These are phyloP conservation scores for Ogataea hybrid DNA, from an alignment of 1,139 yeast genomes.

Conservation along the genomic window DNA sequence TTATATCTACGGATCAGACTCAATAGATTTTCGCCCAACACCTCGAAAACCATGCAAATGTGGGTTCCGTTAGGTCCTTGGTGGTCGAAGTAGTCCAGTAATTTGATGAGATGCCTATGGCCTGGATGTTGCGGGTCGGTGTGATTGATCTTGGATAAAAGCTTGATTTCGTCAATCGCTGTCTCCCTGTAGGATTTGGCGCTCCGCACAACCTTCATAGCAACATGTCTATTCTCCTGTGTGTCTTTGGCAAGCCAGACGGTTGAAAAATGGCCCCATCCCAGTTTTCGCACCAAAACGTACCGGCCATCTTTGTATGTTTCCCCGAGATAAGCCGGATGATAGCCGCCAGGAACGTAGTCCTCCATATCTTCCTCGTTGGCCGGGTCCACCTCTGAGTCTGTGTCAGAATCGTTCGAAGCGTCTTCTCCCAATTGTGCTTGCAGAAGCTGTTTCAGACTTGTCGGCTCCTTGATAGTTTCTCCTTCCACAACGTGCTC, in stretches of 20 bases:
- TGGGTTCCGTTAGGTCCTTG: constrained; percentile 80
- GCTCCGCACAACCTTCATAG: constrained; percentile 80
- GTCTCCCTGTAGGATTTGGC: constrained; percentile 63
- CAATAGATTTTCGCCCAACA: constrained; percentile 76
- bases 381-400: constrained; percentile 23
- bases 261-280: constrained; percentile 92
- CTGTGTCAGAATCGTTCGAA: constrained; percentile 21
- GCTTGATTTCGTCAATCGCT: constrained; percentile 78
- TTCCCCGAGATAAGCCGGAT: constrained; percentile 80
- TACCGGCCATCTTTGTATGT: constrained; percentile 59
- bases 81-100: constrained; percentile 75
- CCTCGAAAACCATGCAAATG: constrained; percentile 88
- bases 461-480: constrained; percentile 1
- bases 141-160: constrained; percentile 47
- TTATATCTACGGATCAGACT: constrained; percentile 65
- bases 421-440: constrained; percentile 12
- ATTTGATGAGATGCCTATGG: constrained; percentile 62
- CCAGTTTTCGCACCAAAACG: constrained; percentile 70
- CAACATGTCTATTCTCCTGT: constrained; percentile 59
- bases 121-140: constrained; percentile 69
- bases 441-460: constrained; percentile 6
- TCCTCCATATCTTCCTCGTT: constrained; percentile 72
- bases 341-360: constrained; percentile 83
- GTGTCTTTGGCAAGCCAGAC: constrained; percentile 82
- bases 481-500: constrained; percentile 13